Base-by-base conservation (phyloP, 768 basidiomycete genomes). In the Xerocomellus intermedius region DNA sequence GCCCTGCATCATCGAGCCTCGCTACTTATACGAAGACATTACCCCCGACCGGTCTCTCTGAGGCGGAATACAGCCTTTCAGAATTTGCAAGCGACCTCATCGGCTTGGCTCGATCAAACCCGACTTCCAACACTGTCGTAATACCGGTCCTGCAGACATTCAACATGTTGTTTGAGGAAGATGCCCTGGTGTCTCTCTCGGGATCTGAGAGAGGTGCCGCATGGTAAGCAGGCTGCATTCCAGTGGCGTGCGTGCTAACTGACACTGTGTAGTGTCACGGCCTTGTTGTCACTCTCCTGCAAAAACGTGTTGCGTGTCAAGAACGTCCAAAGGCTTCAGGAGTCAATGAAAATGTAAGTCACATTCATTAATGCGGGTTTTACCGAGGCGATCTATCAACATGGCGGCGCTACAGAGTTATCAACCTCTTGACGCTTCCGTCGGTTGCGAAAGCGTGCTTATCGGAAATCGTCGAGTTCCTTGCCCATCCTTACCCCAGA, bases 121-220 rank as follows among this genome's bases (percentile, higher is more conserved):
- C 83, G 36, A 69, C 75, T 13, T 79, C 81, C 9, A 98, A 97
- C 65, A 73, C 79, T 10, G 74, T 91, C 28, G 85, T 96, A 38
- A 77, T 97, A n/a, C 94, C 96, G 0, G 79, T 88, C 12, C 70
- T 97, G 56, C 85, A 90, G 63, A 86, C 87, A 2, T 81, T 92
- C 51, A 84, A 85, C 57, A 70, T 87, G 26, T 71, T 98, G 28
- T 75, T 94, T 8, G 87, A 91, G 63, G 83, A 79, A 36, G 86
- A 86, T 52, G 79, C 75, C 3, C 72, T 94, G 52, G 72, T 73
- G 32, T 67, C 71, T 38, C 72, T 91, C 35, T 66, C 74, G 19
- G 75, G 78, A 37, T 74, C 75, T 56, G 58, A 74, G 26, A 67
- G 65, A 41, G 87, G 87, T 16, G 53, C 78, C 47, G 63, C 75